Evolutionary conservation across 352 stramenopile species (phyloP), one percentile per base, ranked within the genome.

Genomic region (Phytophthora citricola): DNA sequence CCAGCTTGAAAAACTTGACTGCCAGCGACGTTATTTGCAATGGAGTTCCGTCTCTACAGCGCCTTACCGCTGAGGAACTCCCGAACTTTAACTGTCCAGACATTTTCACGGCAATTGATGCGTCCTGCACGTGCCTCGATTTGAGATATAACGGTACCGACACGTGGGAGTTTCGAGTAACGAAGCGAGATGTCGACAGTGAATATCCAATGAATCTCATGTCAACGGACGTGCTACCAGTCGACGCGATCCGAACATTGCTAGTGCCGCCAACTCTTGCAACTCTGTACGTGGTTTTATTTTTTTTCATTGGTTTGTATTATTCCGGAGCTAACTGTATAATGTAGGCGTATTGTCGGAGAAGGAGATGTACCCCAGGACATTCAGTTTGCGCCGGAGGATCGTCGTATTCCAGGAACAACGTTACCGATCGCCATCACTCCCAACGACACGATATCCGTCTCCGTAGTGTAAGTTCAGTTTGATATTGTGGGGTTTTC

Each of bases 41-140:
- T 32, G 68, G 67, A 0, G 34, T 46, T 15, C 71, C 71, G 2
- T 79, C 71, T 8, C 43, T 79, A 17, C 71, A 79, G 54, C 61
- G 71, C 20, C 60, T 55, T 3, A 50, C 57, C 2, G 29, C 41
- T 1, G 58, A 68, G 5, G 36, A 34, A 20, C 26, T 62, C 9
- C 63, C 71, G 4, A 79, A 79, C 22, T 68, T 65, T 26, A 67
- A 58, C 10, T 79, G 71, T 39, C 71, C 71, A 3, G 67, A 58
- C 34, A 66, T 79, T 34, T 79, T 75, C 29, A 76, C 71, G 26
- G 62, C 67, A 1, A 56, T 76, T 4, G 55, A 74, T 6, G 71
- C 58, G 4, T 76, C 71, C 2, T 79, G 71, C 26, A 58, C 71
- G 4, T 79, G 71, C 36, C 38, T 79, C 24, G 24, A 14, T 17